These are phyloP conservation scores for Nemania sp. DNA, from an alignment of 2,329 filamentous ascomycete genomes.

Conservation along the genomic window DNA sequence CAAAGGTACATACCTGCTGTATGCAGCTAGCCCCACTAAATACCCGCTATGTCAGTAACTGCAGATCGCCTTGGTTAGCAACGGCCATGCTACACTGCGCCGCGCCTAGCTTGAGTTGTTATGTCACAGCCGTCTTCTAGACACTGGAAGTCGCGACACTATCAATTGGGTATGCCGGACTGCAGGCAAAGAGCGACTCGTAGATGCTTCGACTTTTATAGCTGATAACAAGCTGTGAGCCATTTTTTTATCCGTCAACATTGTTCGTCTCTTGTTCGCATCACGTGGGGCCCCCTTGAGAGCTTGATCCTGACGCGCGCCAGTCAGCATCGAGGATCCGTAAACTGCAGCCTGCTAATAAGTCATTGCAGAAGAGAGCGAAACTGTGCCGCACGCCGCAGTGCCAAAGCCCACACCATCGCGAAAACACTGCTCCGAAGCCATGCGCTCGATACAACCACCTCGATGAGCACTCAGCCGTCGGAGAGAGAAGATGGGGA, in stretches of 20 bases:
- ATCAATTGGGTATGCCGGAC: conserved; percentile 15
- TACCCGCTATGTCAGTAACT: too few relatives aligned
- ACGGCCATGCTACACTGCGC: too few relatives aligned
- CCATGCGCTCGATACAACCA: conserved; percentile 34
- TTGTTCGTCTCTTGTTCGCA: neutral
- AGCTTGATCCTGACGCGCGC: conserved; percentile 11
- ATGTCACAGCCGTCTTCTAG: neutral
- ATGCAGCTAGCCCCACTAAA: too few relatives aligned
- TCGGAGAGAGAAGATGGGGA: conserved; percentile 48
- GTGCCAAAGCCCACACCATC: neutral
- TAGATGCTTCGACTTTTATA: neutral
- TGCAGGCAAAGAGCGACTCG: neutral
- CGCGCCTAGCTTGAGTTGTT: too few relatives aligned
- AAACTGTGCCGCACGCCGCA: conserved; percentile 3
- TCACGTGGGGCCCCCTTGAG: neutral
- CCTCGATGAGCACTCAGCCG: conserved; percentile 37
- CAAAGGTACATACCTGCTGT: too few relatives aligned
- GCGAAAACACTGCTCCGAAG: conserved; percentile 23
- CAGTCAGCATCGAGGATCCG: neutral
- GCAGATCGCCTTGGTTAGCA: too few relatives aligned
- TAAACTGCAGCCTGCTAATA: neutral
- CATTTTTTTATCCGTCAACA: neutral
- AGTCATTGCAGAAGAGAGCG: neutral
- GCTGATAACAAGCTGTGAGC: neutral
- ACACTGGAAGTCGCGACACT: conserved; percentile 13